Conservation (phyloP, 2,329 filamentous ascomycete species). For the Penicillium concentricum region DNA sequence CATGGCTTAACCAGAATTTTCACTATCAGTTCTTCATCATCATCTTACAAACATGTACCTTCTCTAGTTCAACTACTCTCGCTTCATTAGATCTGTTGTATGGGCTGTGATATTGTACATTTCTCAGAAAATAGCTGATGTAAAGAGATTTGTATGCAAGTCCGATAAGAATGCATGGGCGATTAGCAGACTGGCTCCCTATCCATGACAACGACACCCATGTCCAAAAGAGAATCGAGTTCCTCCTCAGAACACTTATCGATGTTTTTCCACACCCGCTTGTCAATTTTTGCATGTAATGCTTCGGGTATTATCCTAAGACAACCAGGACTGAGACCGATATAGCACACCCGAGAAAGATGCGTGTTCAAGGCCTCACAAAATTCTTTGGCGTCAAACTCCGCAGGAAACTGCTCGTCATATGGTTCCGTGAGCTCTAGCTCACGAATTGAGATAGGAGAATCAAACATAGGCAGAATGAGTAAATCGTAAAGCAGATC, state of each 20-base stretch:
- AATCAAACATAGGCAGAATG: neutral
- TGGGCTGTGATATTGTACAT: neutral
- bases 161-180: neutral
- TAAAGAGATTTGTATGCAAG: neutral
- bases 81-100: neutral
- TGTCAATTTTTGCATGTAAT: constrained; percentile 1
- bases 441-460: neutral
- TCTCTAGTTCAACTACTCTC: neutral
- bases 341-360: constrained; percentile 1
- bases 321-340: constrained; percentile 2
- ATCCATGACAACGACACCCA: constrained; percentile 2
- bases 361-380: neutral
- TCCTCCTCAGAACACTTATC: constrained; percentile 8
- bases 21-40: neutral
- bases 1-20: neutral
- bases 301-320: neutral
- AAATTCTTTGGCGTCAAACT: neutral
- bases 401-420: neutral
- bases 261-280: constrained; percentile 5
- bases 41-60: neutral
- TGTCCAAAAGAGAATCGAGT: neutral
- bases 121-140: neutral
- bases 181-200: neutral
- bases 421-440: neutral
- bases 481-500: neutral